Evolutionary conservation across 1,284 basidiomycete genomes (phyloP).

Genomic region (Dichomitus squalens): DNA sequence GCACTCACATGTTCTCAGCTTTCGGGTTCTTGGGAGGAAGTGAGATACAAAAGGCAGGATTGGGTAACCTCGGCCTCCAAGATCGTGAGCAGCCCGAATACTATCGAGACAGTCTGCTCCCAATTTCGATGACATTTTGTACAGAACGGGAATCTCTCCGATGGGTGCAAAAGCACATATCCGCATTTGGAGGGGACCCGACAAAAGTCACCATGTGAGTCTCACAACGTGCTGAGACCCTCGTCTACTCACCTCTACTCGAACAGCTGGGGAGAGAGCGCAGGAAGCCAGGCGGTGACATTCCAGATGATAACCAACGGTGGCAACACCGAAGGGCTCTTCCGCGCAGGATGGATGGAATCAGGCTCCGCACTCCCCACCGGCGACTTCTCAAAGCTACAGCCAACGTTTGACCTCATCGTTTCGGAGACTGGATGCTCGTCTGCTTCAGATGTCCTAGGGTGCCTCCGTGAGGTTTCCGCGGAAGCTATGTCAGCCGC

Average conservation of each 20-base stretch:
- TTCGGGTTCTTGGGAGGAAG: conserved; percentile 48
- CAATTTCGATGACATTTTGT: background rate
- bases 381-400: conserved; percentile 33
- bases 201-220: conserved; percentile 37
- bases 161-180: conserved; percentile 54
- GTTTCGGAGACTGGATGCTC: conserved; percentile 36
- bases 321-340: conserved; percentile 37
- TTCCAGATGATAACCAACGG: conserved; percentile 37
- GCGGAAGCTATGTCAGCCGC: conserved; percentile 29
- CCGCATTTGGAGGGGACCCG: conserved; percentile 44
- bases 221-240: fast-evolving
- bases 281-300: conserved; percentile 40
- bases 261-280: conserved; percentile 45
- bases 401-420: conserved; percentile 38
- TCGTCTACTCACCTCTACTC: conserved; percentile 17
- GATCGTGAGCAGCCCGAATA: conserved; percentile 49
- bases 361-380: conserved; percentile 39
- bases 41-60: conserved; percentile 49
- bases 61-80: conserved; percentile 56
- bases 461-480: conserved; percentile 42
- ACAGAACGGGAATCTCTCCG: conserved; percentile 44
- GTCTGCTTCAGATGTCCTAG: conserved; percentile 36
- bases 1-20: conserved; percentile 22
- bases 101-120: too few species aligned
- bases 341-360: conserved; percentile 40